Percentiles rank a stretch among this genome's conserved stretches.
phyloP scores from a whole-genome alignment of 352 stramenopile genomes.

The Pythium aphanidermatum region DNA sequence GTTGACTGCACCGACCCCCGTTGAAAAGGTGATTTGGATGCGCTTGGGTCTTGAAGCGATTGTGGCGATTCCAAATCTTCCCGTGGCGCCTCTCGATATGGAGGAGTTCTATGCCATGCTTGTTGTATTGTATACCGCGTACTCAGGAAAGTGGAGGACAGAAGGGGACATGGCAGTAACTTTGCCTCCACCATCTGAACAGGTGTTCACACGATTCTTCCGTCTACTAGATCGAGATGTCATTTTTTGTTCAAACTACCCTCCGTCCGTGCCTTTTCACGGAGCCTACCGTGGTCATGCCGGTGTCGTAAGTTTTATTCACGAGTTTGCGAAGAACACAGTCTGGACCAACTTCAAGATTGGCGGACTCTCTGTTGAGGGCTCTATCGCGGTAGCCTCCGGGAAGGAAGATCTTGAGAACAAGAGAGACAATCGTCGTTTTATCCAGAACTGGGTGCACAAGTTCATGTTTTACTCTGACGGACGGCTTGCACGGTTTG shows the following conservation, averaged over 20 bases:
- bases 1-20: slow-evolving; percentile 61
- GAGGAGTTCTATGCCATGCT: slow-evolving; percentile 89
- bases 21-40: slow-evolving; percentile 88
- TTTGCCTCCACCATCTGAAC: slow-evolving; percentile 73
- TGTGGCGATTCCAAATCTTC: slow-evolving; percentile 73
- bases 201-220: slow-evolving; percentile 87
- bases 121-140: slow-evolving; percentile 77
- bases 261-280: slow-evolving; percentile 83
- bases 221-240: slow-evolving; percentile 79
- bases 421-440: slow-evolving; percentile 72
- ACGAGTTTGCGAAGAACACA: slow-evolving; percentile 74
- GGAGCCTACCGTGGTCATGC: slow-evolving; percentile 68
- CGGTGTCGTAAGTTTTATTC: slow-evolving; percentile 71
- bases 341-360: slow-evolving; percentile 87
- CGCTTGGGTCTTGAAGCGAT: slow-evolving; percentile 77
- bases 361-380: slow-evolving; percentile 73
- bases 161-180: slow-evolving; percentile 87
- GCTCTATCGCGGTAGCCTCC: slow-evolving; percentile 73
- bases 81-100: slow-evolving; percentile 77
- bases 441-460: slow-evolving; percentile 88
- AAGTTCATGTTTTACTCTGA: slow-evolving; percentile 88
- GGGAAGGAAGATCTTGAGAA: slow-evolving; percentile 87
- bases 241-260: slow-evolving; percentile 87
- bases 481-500: slow-evolving; percentile 74
- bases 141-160: slow-evolving; percentile 74